A percentile compares a stretch with the other conserved stretches of the same genome.
These are phyloP conservation scores for Syncephalastrum contaminatum DNA, from an alignment of 371 early-diverging fungal species.

Conservation along the genomic window DNA sequence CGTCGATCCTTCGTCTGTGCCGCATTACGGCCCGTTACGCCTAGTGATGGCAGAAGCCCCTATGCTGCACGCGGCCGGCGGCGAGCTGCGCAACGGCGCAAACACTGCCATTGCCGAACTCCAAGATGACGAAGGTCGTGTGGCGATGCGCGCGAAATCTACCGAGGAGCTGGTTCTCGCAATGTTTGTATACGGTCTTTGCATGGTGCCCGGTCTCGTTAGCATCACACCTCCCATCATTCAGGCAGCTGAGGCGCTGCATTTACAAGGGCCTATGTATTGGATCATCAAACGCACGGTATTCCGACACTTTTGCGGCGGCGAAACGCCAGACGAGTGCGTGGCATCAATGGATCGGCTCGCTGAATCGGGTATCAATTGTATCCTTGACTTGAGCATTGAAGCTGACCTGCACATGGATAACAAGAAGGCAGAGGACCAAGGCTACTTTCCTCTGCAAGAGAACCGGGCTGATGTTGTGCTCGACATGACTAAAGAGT, in stretches of 20 bases:
- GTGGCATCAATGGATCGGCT: conserved; percentile 72
- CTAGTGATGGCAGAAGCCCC: no score
- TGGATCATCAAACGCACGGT: conserved; percentile 80
- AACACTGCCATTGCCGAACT: conserved; percentile 21
- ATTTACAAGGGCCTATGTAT: conserved; percentile 58
- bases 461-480: conserved; percentile 54
- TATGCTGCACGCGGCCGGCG: no score
- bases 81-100: neutral
- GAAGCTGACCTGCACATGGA: conserved; percentile 76
- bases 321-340: conserved; percentile 82
- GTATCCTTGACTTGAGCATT: conserved; percentile 82
- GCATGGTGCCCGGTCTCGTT: conserved; percentile 31
- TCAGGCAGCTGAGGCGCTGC: conserved; percentile 53
- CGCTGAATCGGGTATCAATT: conserved; percentile 67
- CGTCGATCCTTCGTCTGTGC: no score
- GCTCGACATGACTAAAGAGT: conserved; percentile 53
- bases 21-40: no score
- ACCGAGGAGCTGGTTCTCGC: conserved; percentile 29
- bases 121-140: conserved; percentile 35
- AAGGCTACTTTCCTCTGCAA: neutral
- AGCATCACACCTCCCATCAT: conserved; percentile 44
- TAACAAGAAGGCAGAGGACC: conserved; percentile 40
- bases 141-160: conserved; percentile 52
- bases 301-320: conserved; percentile 85
- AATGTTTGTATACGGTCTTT: conserved; percentile 29